These are phyloP conservation scores for Polysphondylium violaceum DNA, from an alignment of 78 protist genomes.

Conservation along the genomic window DNA sequence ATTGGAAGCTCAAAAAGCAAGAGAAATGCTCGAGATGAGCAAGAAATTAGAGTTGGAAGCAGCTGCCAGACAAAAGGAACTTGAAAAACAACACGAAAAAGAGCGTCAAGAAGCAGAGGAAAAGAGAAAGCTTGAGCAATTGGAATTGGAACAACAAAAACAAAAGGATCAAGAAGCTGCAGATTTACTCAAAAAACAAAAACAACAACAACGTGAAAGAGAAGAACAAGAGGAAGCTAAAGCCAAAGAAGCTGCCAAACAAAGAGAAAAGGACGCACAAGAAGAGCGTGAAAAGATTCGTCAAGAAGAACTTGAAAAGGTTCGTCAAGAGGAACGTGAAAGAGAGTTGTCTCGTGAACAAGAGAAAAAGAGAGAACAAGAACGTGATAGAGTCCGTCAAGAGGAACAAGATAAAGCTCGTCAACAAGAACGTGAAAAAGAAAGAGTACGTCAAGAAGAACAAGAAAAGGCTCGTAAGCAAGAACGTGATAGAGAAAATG, in stretches of 20 bases:
- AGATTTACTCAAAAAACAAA: neutral
- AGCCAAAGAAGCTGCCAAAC: neutral
- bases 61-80: neutral
- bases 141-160: neutral
- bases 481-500: neutral
- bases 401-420: slow-evolving; percentile 7
- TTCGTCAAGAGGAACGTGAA: neutral
- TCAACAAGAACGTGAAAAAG: neutral
- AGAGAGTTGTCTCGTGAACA: neutral
- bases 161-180: slow-evolving; percentile 8
- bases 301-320: neutral
- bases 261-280: neutral
- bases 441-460: neutral
- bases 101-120: neutral
- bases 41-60: neutral
- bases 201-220: neutral
- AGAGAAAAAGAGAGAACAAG: neutral
- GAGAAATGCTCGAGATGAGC: neutral
- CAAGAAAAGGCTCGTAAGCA: slow-evolving; percentile 34
- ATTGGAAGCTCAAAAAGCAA: slow-evolving; percentile 37
- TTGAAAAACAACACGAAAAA: neutral
- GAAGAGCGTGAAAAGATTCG: neutral
- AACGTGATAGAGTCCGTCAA: neutral
- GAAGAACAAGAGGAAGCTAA: neutral
- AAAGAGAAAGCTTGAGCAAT: neutral